phyloP scores from a whole-genome alignment of 2,329 filamentous ascomycete species.

The Colletotrichum orbiculare region DNA sequence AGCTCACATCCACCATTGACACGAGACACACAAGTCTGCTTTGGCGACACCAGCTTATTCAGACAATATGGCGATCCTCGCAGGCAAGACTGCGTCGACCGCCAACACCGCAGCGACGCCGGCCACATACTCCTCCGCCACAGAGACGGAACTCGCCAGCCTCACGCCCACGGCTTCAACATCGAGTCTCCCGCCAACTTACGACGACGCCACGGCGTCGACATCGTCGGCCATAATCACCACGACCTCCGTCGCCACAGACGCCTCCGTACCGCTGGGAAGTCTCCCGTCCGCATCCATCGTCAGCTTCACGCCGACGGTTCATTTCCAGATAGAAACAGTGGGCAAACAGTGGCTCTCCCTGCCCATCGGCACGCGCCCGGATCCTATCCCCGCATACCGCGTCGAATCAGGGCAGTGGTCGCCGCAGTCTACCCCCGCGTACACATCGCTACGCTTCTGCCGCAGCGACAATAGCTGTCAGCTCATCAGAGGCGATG shows the following conservation, averaged over 20 bases:
- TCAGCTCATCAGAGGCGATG: slow-evolving; percentile 57
- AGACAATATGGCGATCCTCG: slow-evolving; percentile 5
- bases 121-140: slow-evolving; percentile 7
- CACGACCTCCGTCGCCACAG: not conserved
- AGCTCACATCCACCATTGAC: too few species aligned
- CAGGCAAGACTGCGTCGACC: not conserved
- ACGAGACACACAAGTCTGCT: too few species aligned
- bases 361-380: slow-evolving; percentile 51
- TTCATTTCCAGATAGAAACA: slow-evolving; percentile 61
- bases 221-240: slow-evolving; percentile 9
- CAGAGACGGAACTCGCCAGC: slow-evolving; percentile 11
- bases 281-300: slow-evolving; percentile 20
- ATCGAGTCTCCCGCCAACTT: slow-evolving; percentile 42
- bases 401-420: slow-evolving; percentile 47
- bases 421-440: slow-evolving; percentile 19
- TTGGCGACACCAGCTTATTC: too few species aligned
- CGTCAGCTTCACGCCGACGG: slow-evolving; percentile 53
- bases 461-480: slow-evolving; percentile 59
- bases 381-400: slow-evolving; percentile 56
- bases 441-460: slow-evolving; percentile 63
- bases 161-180: not conserved
- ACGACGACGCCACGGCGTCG: slow-evolving; percentile 41
- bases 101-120: not conserved
- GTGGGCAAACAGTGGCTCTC: slow-evolving; percentile 55
- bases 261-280: not conserved